Conservation (phyloP, 2,329 filamentous ascomycete species). For the Aureobasidium lini region DNA sequence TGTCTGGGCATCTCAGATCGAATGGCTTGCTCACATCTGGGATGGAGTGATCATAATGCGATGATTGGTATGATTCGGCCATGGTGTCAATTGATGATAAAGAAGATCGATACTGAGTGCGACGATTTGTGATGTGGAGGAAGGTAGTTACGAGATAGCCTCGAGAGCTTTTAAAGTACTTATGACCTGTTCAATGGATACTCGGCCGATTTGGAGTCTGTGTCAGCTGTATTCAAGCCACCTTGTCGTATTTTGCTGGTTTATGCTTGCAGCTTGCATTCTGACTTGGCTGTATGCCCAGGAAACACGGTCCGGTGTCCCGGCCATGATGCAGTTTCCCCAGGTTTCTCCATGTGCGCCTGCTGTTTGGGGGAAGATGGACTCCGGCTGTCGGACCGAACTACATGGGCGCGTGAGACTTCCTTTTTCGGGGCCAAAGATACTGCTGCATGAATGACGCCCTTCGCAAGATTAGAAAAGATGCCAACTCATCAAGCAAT, state of each 20-base stretch:
- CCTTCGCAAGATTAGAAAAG: neutral
- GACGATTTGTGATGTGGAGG: neutral
- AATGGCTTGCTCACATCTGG: constrained; percentile 28
- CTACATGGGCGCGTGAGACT: neutral
- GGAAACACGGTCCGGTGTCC: neutral
- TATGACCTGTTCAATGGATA: neutral
- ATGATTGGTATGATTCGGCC: constrained; percentile 1
- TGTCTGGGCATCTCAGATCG: constrained; percentile 46
- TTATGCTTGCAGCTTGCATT: neutral
- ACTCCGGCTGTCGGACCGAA: neutral
- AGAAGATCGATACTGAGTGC: neutral
- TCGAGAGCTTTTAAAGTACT: neutral
- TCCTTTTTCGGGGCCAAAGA: neutral
- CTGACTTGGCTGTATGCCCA: neutral
- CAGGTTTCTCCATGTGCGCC: neutral
- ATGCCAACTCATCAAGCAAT: neutral
- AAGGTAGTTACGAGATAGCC: neutral
- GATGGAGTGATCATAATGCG: neutral
- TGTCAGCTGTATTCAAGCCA: neutral
- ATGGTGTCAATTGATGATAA: neutral
- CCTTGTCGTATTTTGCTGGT: neutral
- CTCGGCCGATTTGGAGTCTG: neutral
- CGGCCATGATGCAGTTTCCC: neutral
- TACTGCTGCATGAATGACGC: neutral
- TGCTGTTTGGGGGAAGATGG: neutral